phyloP scores from a whole-genome alignment of 1,284 basidiomycete species.

The Sphaerobolus stellatus region DNA sequence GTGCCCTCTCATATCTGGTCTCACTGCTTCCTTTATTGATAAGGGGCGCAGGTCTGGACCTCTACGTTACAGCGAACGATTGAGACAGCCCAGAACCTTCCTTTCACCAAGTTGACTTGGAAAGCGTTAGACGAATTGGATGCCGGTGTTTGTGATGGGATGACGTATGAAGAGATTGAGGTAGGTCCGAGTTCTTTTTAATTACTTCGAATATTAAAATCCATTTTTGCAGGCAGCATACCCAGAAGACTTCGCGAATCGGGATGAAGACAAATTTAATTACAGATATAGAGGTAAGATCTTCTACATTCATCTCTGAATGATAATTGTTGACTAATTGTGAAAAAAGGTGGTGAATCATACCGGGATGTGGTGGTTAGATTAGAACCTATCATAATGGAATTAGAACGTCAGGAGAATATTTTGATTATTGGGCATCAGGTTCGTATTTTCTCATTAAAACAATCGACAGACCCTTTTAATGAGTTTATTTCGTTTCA shows the following conservation, averaged over 20 bases:
- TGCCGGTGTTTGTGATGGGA: conserved; percentile 98
- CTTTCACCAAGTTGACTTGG: conserved; percentile 95
- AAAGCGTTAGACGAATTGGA: conserved; percentile 98
- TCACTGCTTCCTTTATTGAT: background rate
- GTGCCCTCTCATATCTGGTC: conserved; percentile 28
- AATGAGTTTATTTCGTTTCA: conserved; percentile 1
- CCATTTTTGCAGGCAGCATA: conserved; percentile 68
- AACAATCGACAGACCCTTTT: conserved; percentile 11
- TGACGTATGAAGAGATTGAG: conserved; percentile 99
- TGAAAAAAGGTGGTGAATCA: conserved; percentile 73
- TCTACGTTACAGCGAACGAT: conserved; percentile 92
- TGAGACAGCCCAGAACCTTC: conserved; percentile 82
- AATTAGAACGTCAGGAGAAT: conserved; percentile 96
- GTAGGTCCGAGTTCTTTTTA: conserved; percentile 39
- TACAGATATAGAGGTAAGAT: conserved; percentile 84
- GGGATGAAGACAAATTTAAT: conserved; percentile 99
- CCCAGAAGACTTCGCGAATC: conserved; percentile 97
- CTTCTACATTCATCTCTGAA: conserved; percentile 22
- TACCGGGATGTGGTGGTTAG: conserved; percentile 96
- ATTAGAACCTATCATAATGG: conserved; percentile 98
- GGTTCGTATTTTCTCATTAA: conserved; percentile 38
- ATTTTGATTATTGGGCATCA: conserved; percentile 97
- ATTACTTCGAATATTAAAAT: background rate
- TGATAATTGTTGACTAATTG: conserved; percentile 2
- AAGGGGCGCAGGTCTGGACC: conserved; percentile 79